phyloP scores from a whole-genome alignment of 345 rosid species.

The Syzygium oleosum region DNA sequence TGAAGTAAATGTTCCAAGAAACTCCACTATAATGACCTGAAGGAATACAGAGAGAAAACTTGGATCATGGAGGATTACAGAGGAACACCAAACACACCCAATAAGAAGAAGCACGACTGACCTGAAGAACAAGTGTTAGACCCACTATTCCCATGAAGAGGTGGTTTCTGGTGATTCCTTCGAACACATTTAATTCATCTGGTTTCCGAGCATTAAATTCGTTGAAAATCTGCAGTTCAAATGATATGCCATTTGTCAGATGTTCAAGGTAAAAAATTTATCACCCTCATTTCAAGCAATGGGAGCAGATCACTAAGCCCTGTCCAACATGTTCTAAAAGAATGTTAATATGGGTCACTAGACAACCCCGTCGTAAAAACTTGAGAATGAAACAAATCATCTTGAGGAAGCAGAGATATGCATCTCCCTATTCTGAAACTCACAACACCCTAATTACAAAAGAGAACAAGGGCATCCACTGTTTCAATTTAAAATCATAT shows the following conservation, averaged over 20 bases:
- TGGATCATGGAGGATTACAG: neutral
- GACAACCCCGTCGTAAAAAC: neutral
- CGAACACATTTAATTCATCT: slow-evolving; percentile 76
- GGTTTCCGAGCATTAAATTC: slow-evolving; percentile 97
- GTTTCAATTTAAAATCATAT: neutral
- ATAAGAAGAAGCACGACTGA: slow-evolving; percentile 6
- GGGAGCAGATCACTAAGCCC: neutral
- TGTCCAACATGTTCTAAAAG: neutral
- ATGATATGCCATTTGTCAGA: neutral
- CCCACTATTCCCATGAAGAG: slow-evolving; percentile 78
- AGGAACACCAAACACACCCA: neutral
- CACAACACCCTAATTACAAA: neutral
- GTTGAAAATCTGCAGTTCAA: slow-evolving; percentile 65
- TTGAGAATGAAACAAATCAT: neutral
- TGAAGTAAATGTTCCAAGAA: slow-evolving; percentile 31
- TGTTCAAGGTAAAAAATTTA: neutral
- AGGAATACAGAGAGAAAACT: neutral
- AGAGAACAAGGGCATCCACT: neutral
- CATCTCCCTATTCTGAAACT: neutral
- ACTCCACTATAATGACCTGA: slow-evolving; percentile 64
- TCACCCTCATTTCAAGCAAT: neutral
- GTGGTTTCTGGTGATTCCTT: slow-evolving; percentile 65
- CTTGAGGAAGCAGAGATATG: neutral
- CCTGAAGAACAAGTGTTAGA: slow-evolving; percentile 69
- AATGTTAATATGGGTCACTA: neutral